Conservation (phyloP, 768 basidiomycete species). For the Mycena alexandri region DNA sequence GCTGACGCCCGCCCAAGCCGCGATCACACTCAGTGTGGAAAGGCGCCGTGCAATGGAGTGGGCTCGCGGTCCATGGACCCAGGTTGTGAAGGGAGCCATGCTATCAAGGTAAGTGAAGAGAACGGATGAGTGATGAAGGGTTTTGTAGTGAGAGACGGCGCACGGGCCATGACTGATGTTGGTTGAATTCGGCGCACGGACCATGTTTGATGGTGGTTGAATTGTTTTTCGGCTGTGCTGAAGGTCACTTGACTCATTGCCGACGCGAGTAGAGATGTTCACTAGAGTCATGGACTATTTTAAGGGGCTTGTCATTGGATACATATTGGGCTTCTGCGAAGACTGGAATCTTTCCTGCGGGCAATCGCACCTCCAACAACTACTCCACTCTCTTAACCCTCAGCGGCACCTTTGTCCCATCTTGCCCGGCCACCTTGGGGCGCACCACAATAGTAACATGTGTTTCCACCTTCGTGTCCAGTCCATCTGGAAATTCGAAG, state of each 20-base stretch:
- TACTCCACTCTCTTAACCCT: conserved; percentile 27
- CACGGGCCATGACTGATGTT: conserved; percentile 22
- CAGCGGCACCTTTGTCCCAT: conserved; percentile 18
- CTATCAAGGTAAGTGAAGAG: conserved; percentile 17
- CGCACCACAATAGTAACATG: conserved; percentile 34
- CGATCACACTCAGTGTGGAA: conserved; percentile 57
- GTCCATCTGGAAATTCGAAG: conserved; percentile 46
- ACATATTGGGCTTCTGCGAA: too few relatives aligned
- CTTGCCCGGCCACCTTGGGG: conserved; percentile 36
- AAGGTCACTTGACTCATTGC: too few relatives aligned
- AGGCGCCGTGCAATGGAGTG: conserved; percentile 67
- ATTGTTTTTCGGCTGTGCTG: too few relatives aligned
- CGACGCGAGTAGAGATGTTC: too few relatives aligned
- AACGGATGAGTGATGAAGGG: neutral
- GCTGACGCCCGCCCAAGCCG: conserved; percentile 7
- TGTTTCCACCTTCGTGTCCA: conserved; percentile 40
- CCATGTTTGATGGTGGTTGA: too few relatives aligned
- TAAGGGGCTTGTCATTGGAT: too few relatives aligned
- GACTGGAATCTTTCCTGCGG: too few relatives aligned
- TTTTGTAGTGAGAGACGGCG: conserved; percentile 23
- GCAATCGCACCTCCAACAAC: neutral
- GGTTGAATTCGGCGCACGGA: too few relatives aligned
- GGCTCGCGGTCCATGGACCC: conserved; percentile 24
- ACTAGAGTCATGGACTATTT: too few relatives aligned
- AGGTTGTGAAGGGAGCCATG: conserved; percentile 24